phyloP scores from a whole-genome alignment of 1,284 basidiomycete genomes.

The Amylostereum areolatum region DNA sequence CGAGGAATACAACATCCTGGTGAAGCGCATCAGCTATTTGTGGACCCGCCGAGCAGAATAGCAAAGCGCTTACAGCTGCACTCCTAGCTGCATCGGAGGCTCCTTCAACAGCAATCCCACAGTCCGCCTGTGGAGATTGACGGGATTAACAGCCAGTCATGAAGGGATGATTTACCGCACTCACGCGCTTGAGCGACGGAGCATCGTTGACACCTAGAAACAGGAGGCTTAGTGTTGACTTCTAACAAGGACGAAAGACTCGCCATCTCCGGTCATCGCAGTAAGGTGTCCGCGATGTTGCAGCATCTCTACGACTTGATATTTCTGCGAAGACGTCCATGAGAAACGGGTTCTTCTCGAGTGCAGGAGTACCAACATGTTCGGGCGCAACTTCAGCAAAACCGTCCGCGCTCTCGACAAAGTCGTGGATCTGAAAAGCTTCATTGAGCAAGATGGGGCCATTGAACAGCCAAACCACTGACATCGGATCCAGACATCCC shows the following conservation, averaged over 20 bases:
- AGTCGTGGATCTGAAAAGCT: slow-evolving; percentile 21
- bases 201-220: slow-evolving; percentile 26
- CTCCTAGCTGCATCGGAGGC: slow-evolving; percentile 41
- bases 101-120: slow-evolving; percentile 43
- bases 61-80: slow-evolving; percentile 24
- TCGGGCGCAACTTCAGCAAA: slow-evolving; percentile 54
- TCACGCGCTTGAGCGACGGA: slow-evolving; percentile 37
- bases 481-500: slow-evolving; percentile 47
- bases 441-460: background rate
- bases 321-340: slow-evolving; percentile 7
- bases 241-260: background rate
- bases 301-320: slow-evolving; percentile 45
- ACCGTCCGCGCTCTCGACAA: slow-evolving; percentile 49
- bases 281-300: slow-evolving; percentile 48
- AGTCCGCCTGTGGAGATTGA: slow-evolving; percentile 15
- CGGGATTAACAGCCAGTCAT: background rate
- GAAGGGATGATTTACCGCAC: background rate
- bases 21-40: background rate
- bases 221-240: background rate
- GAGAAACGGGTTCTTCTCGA: background rate
- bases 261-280: slow-evolving; percentile 40
- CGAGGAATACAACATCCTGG: slow-evolving; percentile 43
- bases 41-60: background rate
- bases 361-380: slow-evolving; percentile 32
- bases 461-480: slow-evolving; percentile 19